phyloP scores from a whole-genome alignment of 805 yeast genomes.

The Yarrowia sp. region DNA sequence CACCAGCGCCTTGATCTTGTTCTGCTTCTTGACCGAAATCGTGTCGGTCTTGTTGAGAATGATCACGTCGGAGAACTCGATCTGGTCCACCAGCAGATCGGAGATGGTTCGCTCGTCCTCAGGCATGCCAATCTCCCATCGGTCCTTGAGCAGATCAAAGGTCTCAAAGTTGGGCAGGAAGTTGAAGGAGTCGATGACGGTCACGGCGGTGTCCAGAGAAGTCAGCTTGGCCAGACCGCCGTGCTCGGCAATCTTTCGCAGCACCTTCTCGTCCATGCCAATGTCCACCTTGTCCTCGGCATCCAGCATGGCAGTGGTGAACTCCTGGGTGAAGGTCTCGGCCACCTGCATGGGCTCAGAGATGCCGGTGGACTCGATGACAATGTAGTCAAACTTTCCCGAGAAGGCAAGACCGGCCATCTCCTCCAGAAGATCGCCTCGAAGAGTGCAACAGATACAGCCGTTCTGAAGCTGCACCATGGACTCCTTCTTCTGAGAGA shows the following conservation, averaged over 20 bases:
- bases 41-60: constrained; percentile 53
- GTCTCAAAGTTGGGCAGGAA: constrained; percentile 56
- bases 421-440: constrained; percentile 58
- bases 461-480: constrained; percentile 58
- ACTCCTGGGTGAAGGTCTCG: constrained; percentile 57
- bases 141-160: constrained; percentile 53
- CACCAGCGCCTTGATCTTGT: constrained; percentile 50
- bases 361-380: constrained; percentile 58
- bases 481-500: constrained; percentile 54
- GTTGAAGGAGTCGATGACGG: constrained; percentile 56
- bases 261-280: constrained; percentile 42
- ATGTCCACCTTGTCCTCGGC: constrained; percentile 39
- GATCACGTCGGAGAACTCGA: constrained; percentile 57
- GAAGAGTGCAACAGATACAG: constrained; percentile 58
- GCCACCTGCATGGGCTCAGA: constrained; percentile 62
- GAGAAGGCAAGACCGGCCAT: constrained; percentile 51
- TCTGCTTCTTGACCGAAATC: constrained; percentile 47
- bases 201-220: constrained; percentile 56
- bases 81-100: constrained; percentile 57
- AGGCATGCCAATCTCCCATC: constrained; percentile 50
- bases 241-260: constrained; percentile 48
- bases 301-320: constrained; percentile 51
- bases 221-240: constrained; percentile 56
- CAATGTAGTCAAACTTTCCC: constrained; percentile 54
- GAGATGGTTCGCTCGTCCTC: constrained; percentile 57